Base-by-base conservation (phyloP, 129 eudicot species). In the Saussurea involucrata region DNA sequence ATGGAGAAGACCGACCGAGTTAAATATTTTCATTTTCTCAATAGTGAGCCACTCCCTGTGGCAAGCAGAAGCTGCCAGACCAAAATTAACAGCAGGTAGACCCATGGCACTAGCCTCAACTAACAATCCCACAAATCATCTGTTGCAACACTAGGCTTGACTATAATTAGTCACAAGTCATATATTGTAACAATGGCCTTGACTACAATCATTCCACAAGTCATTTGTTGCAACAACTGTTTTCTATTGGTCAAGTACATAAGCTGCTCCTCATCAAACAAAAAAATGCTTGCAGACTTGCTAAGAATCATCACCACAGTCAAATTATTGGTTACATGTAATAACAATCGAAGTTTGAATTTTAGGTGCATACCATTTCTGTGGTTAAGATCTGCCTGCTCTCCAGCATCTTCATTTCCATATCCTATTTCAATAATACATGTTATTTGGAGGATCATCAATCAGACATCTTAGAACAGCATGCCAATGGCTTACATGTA, bases 371-470 rank as follows among this genome's bases (percentile, higher is more conserved):
- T 85, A 95, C 99, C 97, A 95, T 87, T 76, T 95, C 99, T 3
- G 92, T 68, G 73, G 86, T 86, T 76, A 92, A 74, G 71, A 68
- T 72, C 80, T 88, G 89, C 78, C 81, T 88, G 71, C 90, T 95
- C 87, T 92, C 99, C 77, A 95, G 68, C 84, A 95, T 86, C 91
- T 95, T 95, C 88, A 64, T 88, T 81, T 95, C 99, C 96, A 90
- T 89, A 71, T 95, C 99, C 99, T 95, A 68, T 70, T 42, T 76
- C 79, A 76, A 69, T 18, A 42, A 36, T 27, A 29, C 6, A 28
- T 11, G 55, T 74, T 80, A 80, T 34, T 42, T 53, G 3, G 34
- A 77, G 60, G 76, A 73, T 78, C 86, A 24, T 46, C 9, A 80
- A 67, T 27, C 68, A 77, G 63, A 68, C 42, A 64, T 29, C 68